A percentile compares a stretch with the other conserved stretches of the same genome.
These are phyloP conservation scores for Phyllosticta paracitricarpa DNA, from an alignment of 2,329 filamentous ascomycete genomes.

Conservation along the genomic window DNA sequence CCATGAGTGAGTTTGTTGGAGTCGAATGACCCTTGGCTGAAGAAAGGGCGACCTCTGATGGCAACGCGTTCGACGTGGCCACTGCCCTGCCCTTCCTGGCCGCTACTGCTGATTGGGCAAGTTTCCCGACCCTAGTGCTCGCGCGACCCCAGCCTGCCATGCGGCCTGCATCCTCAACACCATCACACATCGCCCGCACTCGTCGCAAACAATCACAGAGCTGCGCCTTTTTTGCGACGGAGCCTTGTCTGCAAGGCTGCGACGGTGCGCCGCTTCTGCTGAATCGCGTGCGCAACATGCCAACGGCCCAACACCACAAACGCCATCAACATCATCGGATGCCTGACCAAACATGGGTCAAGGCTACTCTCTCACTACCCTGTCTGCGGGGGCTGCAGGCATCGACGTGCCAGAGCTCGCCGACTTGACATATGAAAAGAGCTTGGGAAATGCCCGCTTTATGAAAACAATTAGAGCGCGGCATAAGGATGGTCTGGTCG, in stretches of 20 bases:
- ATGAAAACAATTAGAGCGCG: constrained; percentile 93
- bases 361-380: constrained; percentile 86
- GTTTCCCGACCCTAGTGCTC: not conserved
- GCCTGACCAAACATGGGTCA: constrained; percentile 64
- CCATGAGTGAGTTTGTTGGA: constrained; percentile 13
- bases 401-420: constrained; percentile 90
- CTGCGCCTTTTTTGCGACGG: not conserved
- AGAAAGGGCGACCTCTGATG: not conserved
- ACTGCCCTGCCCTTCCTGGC: not conserved
- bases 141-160: not conserved
- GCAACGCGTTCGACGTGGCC: not conserved
- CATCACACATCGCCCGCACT: not conserved
- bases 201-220: not conserved
- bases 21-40: not conserved
- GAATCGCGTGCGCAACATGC: not conserved
- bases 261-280: not conserved
- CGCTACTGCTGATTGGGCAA: not conserved
- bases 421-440: constrained; percentile 85
- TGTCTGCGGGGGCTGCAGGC: constrained; percentile 81
- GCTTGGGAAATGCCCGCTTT: constrained; percentile 82
- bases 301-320: not conserved
- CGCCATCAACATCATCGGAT: not conserved
- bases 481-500: constrained; percentile 80
- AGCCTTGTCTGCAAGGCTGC: not conserved
- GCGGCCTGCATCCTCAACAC: not conserved